Evolutionary conservation across 164 flowering plant genomes (phyloP).

Genomic region (Warburgia ugandensis): DNA sequence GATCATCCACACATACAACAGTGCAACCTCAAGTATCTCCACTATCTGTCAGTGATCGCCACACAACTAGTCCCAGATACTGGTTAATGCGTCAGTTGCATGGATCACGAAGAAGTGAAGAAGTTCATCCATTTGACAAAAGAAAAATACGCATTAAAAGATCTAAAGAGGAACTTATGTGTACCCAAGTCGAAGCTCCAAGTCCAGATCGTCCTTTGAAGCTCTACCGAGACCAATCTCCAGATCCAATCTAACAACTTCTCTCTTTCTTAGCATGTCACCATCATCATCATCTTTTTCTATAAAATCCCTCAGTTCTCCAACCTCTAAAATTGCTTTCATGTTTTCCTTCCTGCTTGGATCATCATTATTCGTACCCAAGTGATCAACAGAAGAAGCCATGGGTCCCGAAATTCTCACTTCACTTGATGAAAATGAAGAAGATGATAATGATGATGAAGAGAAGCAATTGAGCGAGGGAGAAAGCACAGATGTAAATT

Average conservation of each 20-base stretch:
- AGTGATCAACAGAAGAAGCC: not conserved
- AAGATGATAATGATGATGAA: conserved; percentile 8
- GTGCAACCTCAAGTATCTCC: too few relatives aligned
- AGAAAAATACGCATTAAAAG: too few relatives aligned
- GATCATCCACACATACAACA: too few relatives aligned
- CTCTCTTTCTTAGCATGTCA: conserved; percentile 7
- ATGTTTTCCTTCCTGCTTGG: conserved; percentile 9
- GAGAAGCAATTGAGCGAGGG: conserved; percentile 17
- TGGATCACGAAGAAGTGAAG: too few relatives aligned
- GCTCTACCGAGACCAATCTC: conserved; percentile 30
- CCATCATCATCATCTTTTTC: too few relatives aligned
- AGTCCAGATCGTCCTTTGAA: conserved; percentile 34
- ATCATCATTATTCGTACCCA: conserved; percentile 9
- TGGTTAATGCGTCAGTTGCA: too few relatives aligned
- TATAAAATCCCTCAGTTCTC: conserved; percentile 6
- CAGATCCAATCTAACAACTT: conserved; percentile 31
- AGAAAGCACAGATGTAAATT: conserved; percentile 12
- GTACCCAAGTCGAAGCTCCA: conserved; percentile 59
- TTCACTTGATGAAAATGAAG: conserved; percentile 9
- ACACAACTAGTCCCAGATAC: too few relatives aligned
- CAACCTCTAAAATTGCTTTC: conserved; percentile 8
- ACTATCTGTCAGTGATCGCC: too few relatives aligned
- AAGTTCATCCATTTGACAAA: too few relatives aligned
- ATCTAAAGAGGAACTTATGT: too few relatives aligned
- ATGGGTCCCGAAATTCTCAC: conserved; percentile 7